phyloP scores from a whole-genome alignment of 1,139 yeast genomes.

The Nematodospora anomalae region DNA sequence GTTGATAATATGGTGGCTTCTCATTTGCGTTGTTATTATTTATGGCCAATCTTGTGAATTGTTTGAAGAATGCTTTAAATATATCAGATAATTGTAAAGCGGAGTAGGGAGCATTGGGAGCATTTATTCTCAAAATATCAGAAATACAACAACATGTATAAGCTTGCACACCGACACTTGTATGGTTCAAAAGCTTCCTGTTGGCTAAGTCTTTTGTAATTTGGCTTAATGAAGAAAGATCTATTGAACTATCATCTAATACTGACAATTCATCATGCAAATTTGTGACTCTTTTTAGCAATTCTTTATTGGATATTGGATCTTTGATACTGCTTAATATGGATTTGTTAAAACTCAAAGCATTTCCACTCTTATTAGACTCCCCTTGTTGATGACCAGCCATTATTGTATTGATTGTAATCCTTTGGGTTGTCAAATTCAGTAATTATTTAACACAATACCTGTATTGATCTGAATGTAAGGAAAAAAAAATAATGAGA shows the following conservation, averaged over 20 bases:
- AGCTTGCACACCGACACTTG: slow-evolving; percentile 71
- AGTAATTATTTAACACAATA: too few species aligned
- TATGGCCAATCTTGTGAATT: slow-evolving; percentile 58
- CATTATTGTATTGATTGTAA: background rate
- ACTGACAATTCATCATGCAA: slow-evolving; percentile 63
- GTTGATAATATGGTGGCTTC: slow-evolving; percentile 53
- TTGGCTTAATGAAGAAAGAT: slow-evolving; percentile 32
- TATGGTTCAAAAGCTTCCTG: slow-evolving; percentile 57
- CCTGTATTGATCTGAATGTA: background rate
- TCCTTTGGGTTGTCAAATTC: background rate
- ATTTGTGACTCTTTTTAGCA: slow-evolving; percentile 40
- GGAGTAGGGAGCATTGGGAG: slow-evolving; percentile 91
- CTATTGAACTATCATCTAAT: slow-evolving; percentile 60
- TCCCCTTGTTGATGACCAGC: background rate
- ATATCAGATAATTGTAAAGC: slow-evolving; percentile 59
- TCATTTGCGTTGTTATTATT: slow-evolving; percentile 40
- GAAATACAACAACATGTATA: slow-evolving; percentile 72
- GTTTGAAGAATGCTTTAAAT: slow-evolving; percentile 63
- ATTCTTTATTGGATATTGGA: slow-evolving; percentile 60
- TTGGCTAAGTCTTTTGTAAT: slow-evolving; percentile 56
- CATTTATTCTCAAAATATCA: slow-evolving; percentile 74
- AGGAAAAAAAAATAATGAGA: background rate
- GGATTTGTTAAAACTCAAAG: slow-evolving; percentile 39
- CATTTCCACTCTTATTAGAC: slow-evolving; percentile 3
- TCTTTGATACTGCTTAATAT: slow-evolving; percentile 55